These are phyloP conservation scores for Babesia caballi DNA, from an alignment of 169 alveolate genomes.

Conservation along the genomic window DNA sequence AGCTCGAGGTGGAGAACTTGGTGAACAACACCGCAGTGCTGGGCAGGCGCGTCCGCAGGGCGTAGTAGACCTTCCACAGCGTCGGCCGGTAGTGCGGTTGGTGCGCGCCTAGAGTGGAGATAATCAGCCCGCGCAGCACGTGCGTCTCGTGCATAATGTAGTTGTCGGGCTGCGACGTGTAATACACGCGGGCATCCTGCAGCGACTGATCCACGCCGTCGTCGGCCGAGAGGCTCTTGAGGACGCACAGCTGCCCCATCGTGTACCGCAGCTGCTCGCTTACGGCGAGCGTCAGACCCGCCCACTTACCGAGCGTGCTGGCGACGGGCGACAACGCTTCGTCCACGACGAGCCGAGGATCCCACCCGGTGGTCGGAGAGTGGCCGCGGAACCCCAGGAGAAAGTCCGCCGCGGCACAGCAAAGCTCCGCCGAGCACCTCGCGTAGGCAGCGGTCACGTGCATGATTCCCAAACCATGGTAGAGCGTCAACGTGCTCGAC, in stretches of 20 bases:
- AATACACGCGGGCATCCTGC: neutral
- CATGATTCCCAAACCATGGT: slow-evolving; percentile 40
- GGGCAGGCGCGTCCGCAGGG: neutral
- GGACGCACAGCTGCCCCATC: slow-evolving; percentile 5
- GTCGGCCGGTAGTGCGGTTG: neutral
- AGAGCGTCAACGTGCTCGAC: slow-evolving; percentile 3
- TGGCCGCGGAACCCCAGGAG: slow-evolving; percentile 21
- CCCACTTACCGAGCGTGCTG: neutral
- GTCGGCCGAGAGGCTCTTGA: neutral
- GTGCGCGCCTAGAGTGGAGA: neutral
- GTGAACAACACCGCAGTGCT: slow-evolving; percentile 4
- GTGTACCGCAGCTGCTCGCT: slow-evolving; percentile 5
- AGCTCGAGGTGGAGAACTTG: slow-evolving; percentile 4
- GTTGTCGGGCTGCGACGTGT: neutral
- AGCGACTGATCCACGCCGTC: neutral
- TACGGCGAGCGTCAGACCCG: neutral
- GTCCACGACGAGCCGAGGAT: neutral
- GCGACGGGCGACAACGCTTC: neutral
- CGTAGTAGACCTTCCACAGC: slow-evolving; percentile 14
- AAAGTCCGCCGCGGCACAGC: slow-evolving; percentile 1
- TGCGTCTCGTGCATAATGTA: neutral
- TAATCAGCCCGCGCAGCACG: neutral
- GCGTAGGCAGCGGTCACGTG: slow-evolving; percentile 3
- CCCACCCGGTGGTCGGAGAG: neutral
- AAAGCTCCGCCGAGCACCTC: neutral